phyloP scores from a whole-genome alignment of 768 basidiomycete species.

The Ramaria rubella region DNA sequence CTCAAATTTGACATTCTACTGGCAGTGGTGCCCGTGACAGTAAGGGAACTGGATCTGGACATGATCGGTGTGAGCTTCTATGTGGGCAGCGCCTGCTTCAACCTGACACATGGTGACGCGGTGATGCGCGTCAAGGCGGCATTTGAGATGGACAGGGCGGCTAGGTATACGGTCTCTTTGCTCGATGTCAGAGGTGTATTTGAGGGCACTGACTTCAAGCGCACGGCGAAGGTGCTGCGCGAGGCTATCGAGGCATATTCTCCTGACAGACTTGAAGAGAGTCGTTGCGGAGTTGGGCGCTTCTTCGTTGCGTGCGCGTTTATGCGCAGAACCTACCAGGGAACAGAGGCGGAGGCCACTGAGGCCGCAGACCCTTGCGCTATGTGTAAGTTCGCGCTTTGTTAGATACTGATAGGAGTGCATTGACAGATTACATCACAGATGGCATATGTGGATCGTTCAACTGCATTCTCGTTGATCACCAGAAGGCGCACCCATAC shows the following conservation, averaged over 20 bases:
- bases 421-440: slow-evolving; percentile 89
- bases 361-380: slow-evolving; percentile 39
- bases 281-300: slow-evolving; percentile 92
- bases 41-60: slow-evolving; percentile 69
- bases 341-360: slow-evolving; percentile 36
- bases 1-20: slow-evolving; percentile 96
- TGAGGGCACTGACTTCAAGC: slow-evolving; percentile 79
- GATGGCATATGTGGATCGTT: slow-evolving; percentile 97
- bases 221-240: slow-evolving; percentile 63
- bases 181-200: slow-evolving; percentile 97
- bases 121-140: slow-evolving; percentile 72
- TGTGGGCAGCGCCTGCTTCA: slow-evolving; percentile 95
- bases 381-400: slow-evolving; percentile 74
- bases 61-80: slow-evolving; percentile 97
- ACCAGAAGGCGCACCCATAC: slow-evolving; percentile 78
- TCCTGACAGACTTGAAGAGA: slow-evolving; percentile 45
- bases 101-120: slow-evolving; percentile 87
- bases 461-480: slow-evolving; percentile 97
- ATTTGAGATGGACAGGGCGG: slow-evolving; percentile 83
- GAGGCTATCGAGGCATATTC: slow-evolving; percentile 73
- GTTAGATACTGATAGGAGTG: slow-evolving; percentile 10
- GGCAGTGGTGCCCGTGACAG: slow-evolving; percentile 68
- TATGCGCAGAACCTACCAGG: slow-evolving; percentile 75
- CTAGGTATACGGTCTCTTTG: slow-evolving; percentile 74
- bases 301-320: slow-evolving; percentile 93